Evolutionary conservation across 768 basidiomycete genomes (phyloP).

Genomic region (Pleurotus salmoneostramineus): DNA sequence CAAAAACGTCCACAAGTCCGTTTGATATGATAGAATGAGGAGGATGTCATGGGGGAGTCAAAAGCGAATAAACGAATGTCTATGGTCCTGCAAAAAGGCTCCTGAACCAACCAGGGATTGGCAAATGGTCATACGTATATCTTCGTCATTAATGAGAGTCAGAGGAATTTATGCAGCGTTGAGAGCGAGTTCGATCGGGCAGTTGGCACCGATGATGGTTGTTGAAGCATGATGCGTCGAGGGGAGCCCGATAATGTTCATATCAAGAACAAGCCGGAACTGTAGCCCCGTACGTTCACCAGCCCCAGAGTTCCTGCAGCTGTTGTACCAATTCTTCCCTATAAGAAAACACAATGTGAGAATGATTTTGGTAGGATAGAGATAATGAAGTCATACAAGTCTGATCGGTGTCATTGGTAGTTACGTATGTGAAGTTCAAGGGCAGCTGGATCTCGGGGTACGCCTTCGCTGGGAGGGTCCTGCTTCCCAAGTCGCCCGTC

Average conservation of each 20-base stretch:
- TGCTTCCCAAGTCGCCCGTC: conserved; percentile 54
- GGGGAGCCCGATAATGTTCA: conserved; percentile 69
- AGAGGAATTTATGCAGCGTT: conserved; percentile 39
- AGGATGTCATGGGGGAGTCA: neutral
- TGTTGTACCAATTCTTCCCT: conserved; percentile 78
- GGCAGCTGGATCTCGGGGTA: conserved; percentile 69
- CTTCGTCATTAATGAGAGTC: neutral
- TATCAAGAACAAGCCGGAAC: conserved; percentile 60
- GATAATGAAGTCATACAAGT: conserved; percentile 54
- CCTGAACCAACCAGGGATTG: neutral
- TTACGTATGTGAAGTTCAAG: conserved; percentile 80
- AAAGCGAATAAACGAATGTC: neutral
- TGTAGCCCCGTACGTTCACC: conserved; percentile 58
- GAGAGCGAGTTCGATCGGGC: conserved; percentile 64
- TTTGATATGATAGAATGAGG: conserved; percentile 6
- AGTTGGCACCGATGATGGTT: conserved; percentile 54
- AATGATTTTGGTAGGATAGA: conserved; percentile 4
- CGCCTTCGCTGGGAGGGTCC: conserved; percentile 61
- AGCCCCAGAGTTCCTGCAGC: conserved; percentile 60
- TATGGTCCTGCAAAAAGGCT: neutral
- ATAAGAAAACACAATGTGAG: neutral
- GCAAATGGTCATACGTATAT: neutral
- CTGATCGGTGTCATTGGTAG: conserved; percentile 72
- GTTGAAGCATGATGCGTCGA: conserved; percentile 49
- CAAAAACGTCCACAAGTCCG: conserved; percentile 7